Base-by-base conservation (phyloP, 2,329 filamentous ascomycete genomes). In the Penicillium vulpinum region DNA sequence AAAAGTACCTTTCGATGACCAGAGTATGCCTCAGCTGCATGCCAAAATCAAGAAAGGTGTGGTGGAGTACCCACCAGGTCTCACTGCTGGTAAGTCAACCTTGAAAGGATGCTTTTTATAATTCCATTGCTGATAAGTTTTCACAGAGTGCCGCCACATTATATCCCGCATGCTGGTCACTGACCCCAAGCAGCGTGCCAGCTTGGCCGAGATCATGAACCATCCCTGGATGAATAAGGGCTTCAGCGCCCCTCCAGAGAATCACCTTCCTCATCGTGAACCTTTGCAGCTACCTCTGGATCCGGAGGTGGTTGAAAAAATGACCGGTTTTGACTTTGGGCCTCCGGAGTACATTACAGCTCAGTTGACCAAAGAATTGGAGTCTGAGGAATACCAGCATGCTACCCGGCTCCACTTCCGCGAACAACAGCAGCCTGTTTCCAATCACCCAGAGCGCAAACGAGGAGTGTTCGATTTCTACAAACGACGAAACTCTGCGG, bases 271-370 rank as follows among this genome's bases (percentile, higher is more conserved):
- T 4, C 76, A 80, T 31, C 88, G 94, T 47, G 93, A 96, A 66
- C 91, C 94, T 2, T 75, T 97, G n/a, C 85, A 89, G 36, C 79
- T 95, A 15, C 92, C 93, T 6, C 78, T 99, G 10, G 93, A 97
- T 69, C 80, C 84, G 2, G 88, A 90, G 41, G 88, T 97, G 5
- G 85, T 99, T 55, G 85, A 91, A 47, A 92, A 90, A 65, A 99
- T 99, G 94, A 95, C 92, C 24, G 94, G 94, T 2, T 99, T 99
- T 73, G 96, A 97, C 73, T 99, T 97, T 77, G 94, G 94, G 0
- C 84, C 91, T 0, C 84, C 91, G 1, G 92, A 97, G 51, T 85
- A 85, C 55, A 97, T 99, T 70, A 88, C 85, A 55, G 79, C 85
- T 3, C 91, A 97, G 70, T 83, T 99, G 41, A 90, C 87, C 10